A percentile compares a stretch with the other conserved stretches of the same genome.
Evolutionary conservation across 352 stramenopile species (phyloP).

Genomic region (Pythium apleroticum): DNA sequence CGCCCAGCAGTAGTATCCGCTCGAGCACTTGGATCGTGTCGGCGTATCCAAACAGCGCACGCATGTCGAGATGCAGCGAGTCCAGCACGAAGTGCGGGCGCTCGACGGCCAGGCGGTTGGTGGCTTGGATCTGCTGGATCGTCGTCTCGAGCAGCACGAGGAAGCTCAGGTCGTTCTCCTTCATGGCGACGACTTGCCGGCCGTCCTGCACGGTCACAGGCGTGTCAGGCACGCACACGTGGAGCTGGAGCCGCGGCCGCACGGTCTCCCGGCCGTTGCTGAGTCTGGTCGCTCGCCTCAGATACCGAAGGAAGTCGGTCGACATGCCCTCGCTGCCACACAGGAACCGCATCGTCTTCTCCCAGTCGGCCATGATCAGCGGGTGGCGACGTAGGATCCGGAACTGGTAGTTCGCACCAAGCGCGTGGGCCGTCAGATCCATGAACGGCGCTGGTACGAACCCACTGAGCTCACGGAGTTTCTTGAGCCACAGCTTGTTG

Average conservation of each 20-base stretch:
- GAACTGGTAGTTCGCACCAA: background rate
- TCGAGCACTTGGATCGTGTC: background rate
- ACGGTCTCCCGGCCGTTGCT: background rate
- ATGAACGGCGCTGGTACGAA: constrained; percentile 13
- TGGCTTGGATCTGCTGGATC: constrained; percentile 1
- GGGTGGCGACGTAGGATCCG: background rate
- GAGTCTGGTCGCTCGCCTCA: background rate
- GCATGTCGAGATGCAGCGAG: constrained; percentile 1
- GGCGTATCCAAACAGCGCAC: background rate
- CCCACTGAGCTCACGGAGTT: constrained; percentile 4
- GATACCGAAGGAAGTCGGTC: background rate
- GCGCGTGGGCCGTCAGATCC: constrained; percentile 1
- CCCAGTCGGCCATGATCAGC: background rate
- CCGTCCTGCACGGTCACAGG: background rate
- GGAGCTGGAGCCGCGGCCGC: background rate
- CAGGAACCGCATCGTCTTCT: background rate
- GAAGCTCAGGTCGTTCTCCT: background rate
- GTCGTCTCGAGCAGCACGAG: background rate
- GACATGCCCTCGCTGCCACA: background rate
- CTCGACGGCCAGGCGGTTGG: background rate
- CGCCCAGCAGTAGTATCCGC: constrained; percentile 5
- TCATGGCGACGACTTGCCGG: background rate
- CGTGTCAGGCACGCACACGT: background rate
- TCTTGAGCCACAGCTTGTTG: constrained; percentile 1
- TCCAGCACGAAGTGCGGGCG: background rate